Base-by-base conservation (phyloP, 495 filamentous ascomycete species). In the Penicillium cosmopolitanum region DNA sequence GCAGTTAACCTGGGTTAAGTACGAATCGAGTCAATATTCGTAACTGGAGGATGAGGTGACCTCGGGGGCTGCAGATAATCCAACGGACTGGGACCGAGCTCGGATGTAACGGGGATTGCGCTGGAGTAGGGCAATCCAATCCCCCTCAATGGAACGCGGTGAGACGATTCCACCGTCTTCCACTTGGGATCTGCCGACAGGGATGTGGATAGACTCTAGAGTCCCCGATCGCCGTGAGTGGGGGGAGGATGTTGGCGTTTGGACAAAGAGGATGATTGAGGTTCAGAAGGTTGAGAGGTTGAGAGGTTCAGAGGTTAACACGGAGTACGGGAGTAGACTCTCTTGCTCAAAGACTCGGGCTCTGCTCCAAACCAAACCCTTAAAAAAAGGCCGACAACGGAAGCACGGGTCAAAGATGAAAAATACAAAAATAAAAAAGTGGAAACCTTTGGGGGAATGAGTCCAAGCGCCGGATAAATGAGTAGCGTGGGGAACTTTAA, bases 31-130 rank as follows among this genome's bases (percentile, higher is more conserved):
- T 46, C 34, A 47, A 55, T 23, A 23, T 4, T 23, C 23, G 23
- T 18, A 4, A 40, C 12, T 13, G 15, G 11, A 40, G 36, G 36
- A 40, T n/a, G 15, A n/a, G 36, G 12, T 40, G 36, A 40, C 15
- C 11, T 15, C 12, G 11, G 36, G 11, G 36, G 36, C 11, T 12
- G 36, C 11, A 40, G 15, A n/a, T 40, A 40, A 0, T 23, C 23
- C 23, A 40, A 9, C 15, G 11, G 23, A 11, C 9, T 18, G 25
- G 43, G n/a, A 38, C 56, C 48, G 60, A 60, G 59, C 50, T 68
- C 70, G 73, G 73, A 73, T 70, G 71, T 74, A 76, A 54, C 51
- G 56, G 56, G 40, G 48, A 51, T 52, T 58, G 34, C 35, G 11
- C 3, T 18, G 15, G 18, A 47, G 36, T 21, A 11, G 23, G 23